Evolutionary conservation across 163 green algal species (phyloP).

Genomic region (Scenedesmus sp.): DNA sequence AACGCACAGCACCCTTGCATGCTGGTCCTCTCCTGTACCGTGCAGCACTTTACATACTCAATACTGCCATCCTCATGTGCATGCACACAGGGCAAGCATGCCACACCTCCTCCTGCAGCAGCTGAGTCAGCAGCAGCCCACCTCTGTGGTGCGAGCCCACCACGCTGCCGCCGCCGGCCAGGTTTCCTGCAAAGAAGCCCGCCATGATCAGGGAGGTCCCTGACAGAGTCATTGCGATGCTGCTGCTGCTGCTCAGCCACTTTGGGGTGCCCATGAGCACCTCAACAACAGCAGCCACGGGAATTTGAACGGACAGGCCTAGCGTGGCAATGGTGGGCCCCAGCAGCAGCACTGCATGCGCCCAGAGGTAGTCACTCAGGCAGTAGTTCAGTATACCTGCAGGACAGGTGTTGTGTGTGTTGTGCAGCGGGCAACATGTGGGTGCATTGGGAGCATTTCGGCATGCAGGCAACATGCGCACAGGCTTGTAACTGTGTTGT

Average conservation of each 20-base stretch:
- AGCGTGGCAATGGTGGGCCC: constrained; percentile 92
- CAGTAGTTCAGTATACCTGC: constrained; percentile 91
- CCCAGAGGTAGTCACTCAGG: constrained; percentile 97
- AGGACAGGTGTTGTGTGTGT: not conserved
- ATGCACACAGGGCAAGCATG: not conserved
- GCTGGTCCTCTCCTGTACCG: no score
- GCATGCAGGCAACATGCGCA: not conserved
- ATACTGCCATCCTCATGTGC: no score
- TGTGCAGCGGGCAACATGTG: not conserved
- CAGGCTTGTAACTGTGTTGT: constrained; percentile 48
- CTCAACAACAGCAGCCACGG: constrained; percentile 82
- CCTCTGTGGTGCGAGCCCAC: constrained; percentile 30
- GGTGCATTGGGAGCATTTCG: no score
- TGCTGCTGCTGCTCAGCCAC: constrained; percentile 58
- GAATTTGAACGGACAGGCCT: constrained; percentile 94
- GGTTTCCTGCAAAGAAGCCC: constrained; percentile 80
- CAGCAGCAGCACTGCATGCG: constrained; percentile 92
- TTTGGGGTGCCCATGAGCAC: constrained; percentile 62
- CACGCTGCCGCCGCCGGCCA: constrained; percentile 35
- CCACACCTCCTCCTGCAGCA: not conserved
- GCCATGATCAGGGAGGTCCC: constrained; percentile 73
- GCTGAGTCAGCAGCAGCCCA: not conserved
- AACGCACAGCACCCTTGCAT: no score
- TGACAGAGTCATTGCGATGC: constrained; percentile 63
- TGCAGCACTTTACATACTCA: no score